Evolutionary conservation across 306 rosid species (phyloP).

Genomic region (Parietaria judaica): DNA sequence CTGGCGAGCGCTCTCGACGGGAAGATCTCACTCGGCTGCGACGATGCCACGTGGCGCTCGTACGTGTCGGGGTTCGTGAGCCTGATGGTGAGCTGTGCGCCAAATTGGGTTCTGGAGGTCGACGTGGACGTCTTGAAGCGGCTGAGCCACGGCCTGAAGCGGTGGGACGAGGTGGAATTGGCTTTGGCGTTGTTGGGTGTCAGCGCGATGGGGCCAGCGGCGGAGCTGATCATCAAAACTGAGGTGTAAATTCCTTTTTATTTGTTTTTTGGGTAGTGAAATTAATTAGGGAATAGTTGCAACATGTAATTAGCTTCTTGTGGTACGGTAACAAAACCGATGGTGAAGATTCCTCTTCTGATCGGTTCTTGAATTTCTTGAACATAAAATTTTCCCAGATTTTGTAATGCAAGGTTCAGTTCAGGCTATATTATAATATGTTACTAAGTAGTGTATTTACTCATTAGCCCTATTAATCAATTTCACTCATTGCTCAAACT

Average conservation of each 20-base stretch:
- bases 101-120: constrained; percentile 80
- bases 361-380: constrained; percentile 2
- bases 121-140: constrained; percentile 73
- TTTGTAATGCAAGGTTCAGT: background rate
- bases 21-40: constrained; percentile 87
- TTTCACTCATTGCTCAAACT: too few relatives aligned
- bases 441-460: background rate
- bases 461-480: too few relatives aligned
- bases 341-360: background rate
- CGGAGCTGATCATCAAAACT: constrained; percentile 65
- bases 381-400: background rate
- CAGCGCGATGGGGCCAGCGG: constrained; percentile 78
- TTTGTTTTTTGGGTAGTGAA: background rate
- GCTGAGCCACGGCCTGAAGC: constrained; percentile 66
- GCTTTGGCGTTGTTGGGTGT: constrained; percentile 68
- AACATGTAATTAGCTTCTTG: too few relatives aligned
- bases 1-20: constrained; percentile 91
- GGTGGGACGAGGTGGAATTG: constrained; percentile 79
- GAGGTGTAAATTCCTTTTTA: constrained; percentile 26
- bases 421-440: background rate
- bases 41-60: constrained; percentile 82
- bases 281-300: background rate
- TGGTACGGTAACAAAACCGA: background rate
- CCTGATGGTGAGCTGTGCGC: constrained; percentile 71
- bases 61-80: constrained; percentile 78